Evolutionary conservation across 2,329 filamentous ascomycete genomes (phyloP).

Genomic region (Cadophora sp.): DNA sequence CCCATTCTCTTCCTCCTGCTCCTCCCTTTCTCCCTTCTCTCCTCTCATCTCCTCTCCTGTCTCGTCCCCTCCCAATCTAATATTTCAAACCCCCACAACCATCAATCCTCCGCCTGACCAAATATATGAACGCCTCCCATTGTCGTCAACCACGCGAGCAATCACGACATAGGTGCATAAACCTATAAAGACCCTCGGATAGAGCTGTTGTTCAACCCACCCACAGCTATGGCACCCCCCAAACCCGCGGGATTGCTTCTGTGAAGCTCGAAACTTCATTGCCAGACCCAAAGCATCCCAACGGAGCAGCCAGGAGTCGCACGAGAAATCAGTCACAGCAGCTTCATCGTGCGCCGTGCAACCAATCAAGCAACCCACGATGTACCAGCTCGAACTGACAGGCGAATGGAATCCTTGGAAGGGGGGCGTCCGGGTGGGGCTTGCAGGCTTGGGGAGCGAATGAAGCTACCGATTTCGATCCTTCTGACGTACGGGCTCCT

Average conservation of each 20-base stretch:
- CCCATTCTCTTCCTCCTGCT: neutral
- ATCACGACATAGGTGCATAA: constrained; percentile 16
- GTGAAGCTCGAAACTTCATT: neutral
- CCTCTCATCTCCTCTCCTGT: neutral
- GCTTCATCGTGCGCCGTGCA: neutral
- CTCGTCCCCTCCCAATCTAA: neutral
- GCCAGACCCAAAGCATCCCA: neutral
- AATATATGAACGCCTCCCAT: neutral
- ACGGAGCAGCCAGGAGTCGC: neutral
- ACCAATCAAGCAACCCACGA: constrained; percentile 9
- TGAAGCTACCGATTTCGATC: neutral
- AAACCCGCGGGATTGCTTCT: constrained; percentile 5
- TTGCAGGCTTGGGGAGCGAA: neutral
- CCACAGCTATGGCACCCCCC: neutral
- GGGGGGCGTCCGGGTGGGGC: constrained; percentile 1
- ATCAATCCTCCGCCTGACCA: constrained; percentile 5
- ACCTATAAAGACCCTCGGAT: constrained; percentile 13
- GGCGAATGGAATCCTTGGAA: neutral
- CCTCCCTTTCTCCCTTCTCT: neutral
- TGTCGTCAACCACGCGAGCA: constrained; percentile 3
- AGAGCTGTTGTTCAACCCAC: constrained; percentile 2
- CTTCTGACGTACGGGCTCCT: constrained; percentile 9
- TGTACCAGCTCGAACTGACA: too few species aligned
- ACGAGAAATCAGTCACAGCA: neutral
- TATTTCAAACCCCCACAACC: neutral